phyloP scores from a whole-genome alignment of 768 basidiomycete genomes.

The Leccinum rimulosum region DNA sequence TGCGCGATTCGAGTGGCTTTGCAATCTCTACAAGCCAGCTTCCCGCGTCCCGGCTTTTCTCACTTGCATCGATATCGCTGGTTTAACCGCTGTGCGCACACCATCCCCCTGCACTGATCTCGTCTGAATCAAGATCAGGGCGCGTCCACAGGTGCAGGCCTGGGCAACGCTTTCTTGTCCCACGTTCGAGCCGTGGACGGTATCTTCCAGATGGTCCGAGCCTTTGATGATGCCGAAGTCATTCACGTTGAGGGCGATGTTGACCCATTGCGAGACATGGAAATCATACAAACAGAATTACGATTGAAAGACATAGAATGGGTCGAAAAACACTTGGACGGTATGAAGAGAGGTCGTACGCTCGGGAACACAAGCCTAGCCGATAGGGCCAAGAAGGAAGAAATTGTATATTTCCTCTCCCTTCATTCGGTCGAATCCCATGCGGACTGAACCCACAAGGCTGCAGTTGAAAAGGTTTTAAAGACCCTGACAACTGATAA shows the following conservation, averaged over 20 bases:
- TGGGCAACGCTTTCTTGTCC: constrained; percentile 96
- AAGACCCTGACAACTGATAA: constrained; percentile 74
- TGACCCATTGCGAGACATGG: constrained; percentile 93
- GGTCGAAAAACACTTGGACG: constrained; percentile 89
- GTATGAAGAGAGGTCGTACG: constrained; percentile 69
- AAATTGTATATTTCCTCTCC: constrained; percentile 59
- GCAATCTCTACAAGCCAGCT: constrained; percentile 83
- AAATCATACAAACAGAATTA: constrained; percentile 92
- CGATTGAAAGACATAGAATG: constrained; percentile 98
- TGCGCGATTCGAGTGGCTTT: constrained; percentile 91
- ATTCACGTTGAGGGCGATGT: constrained; percentile 99
- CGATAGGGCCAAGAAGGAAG: constrained; percentile 95
- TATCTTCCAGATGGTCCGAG: constrained; percentile 97
- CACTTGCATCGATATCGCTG: constrained; percentile 98
- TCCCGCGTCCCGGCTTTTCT: constrained; percentile 90
- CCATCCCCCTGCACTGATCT: constrained; percentile 1
- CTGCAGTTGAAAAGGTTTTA: constrained; percentile 80
- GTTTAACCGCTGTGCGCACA: constrained; percentile 79
- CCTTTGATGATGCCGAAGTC: constrained; percentile 99
- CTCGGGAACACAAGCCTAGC: constrained; percentile 78
- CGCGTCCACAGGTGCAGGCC: constrained; percentile 95
- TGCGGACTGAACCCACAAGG: constrained; percentile 42
- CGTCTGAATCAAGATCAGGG: constrained; percentile 48
- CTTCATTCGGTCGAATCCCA: neutral
- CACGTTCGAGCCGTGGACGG: constrained; percentile 98